Evolutionary conservation across 2,329 filamentous ascomycete species (phyloP), one percentile per base, ranked within the genome.

Genomic region (Diplodia corticola): DNA sequence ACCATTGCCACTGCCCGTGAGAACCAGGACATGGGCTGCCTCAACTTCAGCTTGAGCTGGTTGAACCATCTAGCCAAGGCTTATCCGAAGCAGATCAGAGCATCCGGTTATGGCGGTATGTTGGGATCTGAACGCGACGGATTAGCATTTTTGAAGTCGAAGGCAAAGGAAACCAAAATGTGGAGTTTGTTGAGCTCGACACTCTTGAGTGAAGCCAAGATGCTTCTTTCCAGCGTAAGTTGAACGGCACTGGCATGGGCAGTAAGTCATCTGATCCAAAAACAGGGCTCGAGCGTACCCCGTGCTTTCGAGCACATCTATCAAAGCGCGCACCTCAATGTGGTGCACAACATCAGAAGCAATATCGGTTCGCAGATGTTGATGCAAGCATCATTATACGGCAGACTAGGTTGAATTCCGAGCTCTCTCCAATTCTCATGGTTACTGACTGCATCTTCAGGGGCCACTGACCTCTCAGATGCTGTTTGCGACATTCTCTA

Each of bases 11-110:
- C 93, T n/a, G 95, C 95, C 0, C 84, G 94, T 68, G 95, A 98
- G 77, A 96, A 96, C 71, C 89, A 93, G 70, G 95, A 99, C 74
- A 91, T 92, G 83, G 89, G 87, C 4, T 98, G 95, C 74, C 84
- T 99, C 66, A 98, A 97, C 77, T 98, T 96, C 78, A 91, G 93
- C 35, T 86, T 99, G 68, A 96, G 93, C 74, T 99, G 95, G 95
- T 83, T 98, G 2, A 96, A 96, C 73, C 92, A 97, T 74, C 96
- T 97, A 71, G 91, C 90, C n/a, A 91, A 92, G 73, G 88, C 91
- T 0, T 93, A 94, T 71, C 91, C 93, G 0, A 84, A 87, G 63
- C 84, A 92, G n/a, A 87, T 93, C 70, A 86, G 83, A 57, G 86
- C 88, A 61, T 82, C 90, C 5, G 89, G 89, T 68, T 88, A 89